phyloP scores from a whole-genome alignment of 2,329 filamentous ascomycete species.

The Clarireedia paspali region DNA sequence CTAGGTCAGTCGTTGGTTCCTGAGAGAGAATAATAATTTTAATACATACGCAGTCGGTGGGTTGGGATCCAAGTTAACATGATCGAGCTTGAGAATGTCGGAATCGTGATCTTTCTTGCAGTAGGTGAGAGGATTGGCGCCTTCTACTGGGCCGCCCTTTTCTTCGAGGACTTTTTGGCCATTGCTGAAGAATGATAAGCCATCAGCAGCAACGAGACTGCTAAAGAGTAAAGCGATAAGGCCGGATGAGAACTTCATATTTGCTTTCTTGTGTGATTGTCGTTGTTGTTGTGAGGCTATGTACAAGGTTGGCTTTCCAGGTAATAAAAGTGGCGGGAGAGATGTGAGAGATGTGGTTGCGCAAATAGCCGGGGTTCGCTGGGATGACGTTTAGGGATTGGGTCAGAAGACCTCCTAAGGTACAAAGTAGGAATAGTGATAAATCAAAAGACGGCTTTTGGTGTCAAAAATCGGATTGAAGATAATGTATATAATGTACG shows the following conservation, averaged over 20 bases:
- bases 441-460: background rate
- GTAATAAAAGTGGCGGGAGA: slow-evolving; percentile 8
- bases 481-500: background rate
- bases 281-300: slow-evolving; percentile 4
- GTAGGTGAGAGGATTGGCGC: slow-evolving; percentile 77
- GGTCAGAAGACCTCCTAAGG: slow-evolving; percentile 4
- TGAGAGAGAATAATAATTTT: background rate
- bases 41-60: slow-evolving; percentile 72
- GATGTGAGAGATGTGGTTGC: background rate
- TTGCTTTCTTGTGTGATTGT: slow-evolving; percentile 8
- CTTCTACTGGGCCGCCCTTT: slow-evolving; percentile 38
- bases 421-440: background rate
- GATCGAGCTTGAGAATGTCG: slow-evolving; percentile 69
- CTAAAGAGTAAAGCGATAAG: slow-evolving; percentile 24
- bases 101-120: slow-evolving; percentile 58
- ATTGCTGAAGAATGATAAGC: slow-evolving; percentile 38
- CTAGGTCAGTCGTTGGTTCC: slow-evolving; percentile 17
- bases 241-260: slow-evolving; percentile 28
- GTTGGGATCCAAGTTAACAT: slow-evolving; percentile 77
- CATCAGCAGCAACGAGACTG: slow-evolving; percentile 33
- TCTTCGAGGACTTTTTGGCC: slow-evolving; percentile 40
- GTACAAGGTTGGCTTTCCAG: slow-evolving; percentile 3
- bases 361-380: slow-evolving; percentile 1
- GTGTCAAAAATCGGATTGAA: background rate
- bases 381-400: slow-evolving; percentile 3